Evolutionary conservation across 805 yeast species (phyloP), one percentile per base, ranked within the genome.

Genomic region (Kuraishia piskuri): DNA sequence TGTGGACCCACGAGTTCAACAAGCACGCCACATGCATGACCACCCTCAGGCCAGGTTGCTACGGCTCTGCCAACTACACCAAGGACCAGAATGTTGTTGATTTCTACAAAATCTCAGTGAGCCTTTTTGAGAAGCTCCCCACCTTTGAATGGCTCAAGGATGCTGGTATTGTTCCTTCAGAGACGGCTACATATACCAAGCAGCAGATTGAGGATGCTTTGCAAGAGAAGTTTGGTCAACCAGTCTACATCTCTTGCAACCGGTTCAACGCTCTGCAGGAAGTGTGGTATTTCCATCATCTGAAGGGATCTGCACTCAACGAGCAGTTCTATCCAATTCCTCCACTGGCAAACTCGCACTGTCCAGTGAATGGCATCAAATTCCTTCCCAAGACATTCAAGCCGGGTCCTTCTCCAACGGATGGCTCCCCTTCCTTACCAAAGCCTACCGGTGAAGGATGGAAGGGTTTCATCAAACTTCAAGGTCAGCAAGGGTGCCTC

Each of bases 11-110:
- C 68, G 97, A 91, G 68, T 91, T 80, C 76, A 90, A 91, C 72
- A 91, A 91, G 66, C 98, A 91, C 65, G 97, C 91, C 22, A 90
- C 96, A 9, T 91, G 97, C 69, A 83, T 90, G 77, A 80, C 84
- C 50, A 90, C 97, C 0, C 72, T 91, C 49, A 80, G 77, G 53
- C 88, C 94, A 2, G 59, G 67, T 3, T 91, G 98, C 67, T 90
- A 90, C 67, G 69, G 69, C 6, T 60, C 57, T 21, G 12, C 52
- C 1, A 53, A 57, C 21, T 66, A 64, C 54, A 60, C 63, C 22
- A 52, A 64, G 17, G 59, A 68, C 55, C 71, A 68, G 53, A 75
- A 75, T 50, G 90, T 88, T 25, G 83, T 80, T 54, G 95, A 90
- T 65, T 90, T 82, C 68, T 88, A 74, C 68, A 76, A 77, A 50